Conservation (phyloP, 2,329 filamentous ascomycete genomes). For the Exophiala xenobiotica region DNA sequence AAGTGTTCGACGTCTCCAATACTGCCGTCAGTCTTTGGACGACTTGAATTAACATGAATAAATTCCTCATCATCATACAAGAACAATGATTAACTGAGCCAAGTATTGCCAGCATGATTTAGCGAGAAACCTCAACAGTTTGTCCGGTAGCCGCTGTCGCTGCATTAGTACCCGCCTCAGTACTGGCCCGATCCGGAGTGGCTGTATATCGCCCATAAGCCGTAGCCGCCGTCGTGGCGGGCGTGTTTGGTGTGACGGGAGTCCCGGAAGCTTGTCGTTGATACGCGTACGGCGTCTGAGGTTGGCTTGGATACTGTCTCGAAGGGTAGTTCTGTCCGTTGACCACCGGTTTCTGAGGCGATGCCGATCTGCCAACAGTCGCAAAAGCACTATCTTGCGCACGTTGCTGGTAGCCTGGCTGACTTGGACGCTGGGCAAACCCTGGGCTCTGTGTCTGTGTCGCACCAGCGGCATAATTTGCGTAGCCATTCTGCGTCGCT, state of each 20-base stretch:
- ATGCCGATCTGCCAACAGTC: conserved; percentile 15
- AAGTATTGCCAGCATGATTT: neutral
- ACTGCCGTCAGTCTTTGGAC: neutral
- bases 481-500: conserved; percentile 38
- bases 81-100: neutral
- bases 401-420: conserved; percentile 34
- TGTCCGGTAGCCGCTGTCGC: conserved; percentile 6
- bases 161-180: conserved; percentile 1
- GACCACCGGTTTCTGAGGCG: conserved; percentile 26
- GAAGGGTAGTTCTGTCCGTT: conserved; percentile 26
- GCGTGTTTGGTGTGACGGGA: conserved; percentile 9
- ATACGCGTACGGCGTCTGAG: conserved; percentile 14
- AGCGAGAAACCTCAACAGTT: conserved; percentile 21
- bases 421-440: conserved; percentile 28
- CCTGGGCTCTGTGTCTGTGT: conserved; percentile 24
- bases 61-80: neutral
- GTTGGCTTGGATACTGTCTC: conserved; percentile 13
- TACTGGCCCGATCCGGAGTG: neutral
- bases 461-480: conserved; percentile 13
- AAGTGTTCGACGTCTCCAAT: no score
- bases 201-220: conserved; percentile 10
- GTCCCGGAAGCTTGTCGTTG: conserved; percentile 19
- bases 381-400: conserved; percentile 25
- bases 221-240: conserved; percentile 1
- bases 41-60: neutral